Base-by-base conservation (phyloP, 1,139 yeast species). In the Debaryomyces nepalensis region DNA sequence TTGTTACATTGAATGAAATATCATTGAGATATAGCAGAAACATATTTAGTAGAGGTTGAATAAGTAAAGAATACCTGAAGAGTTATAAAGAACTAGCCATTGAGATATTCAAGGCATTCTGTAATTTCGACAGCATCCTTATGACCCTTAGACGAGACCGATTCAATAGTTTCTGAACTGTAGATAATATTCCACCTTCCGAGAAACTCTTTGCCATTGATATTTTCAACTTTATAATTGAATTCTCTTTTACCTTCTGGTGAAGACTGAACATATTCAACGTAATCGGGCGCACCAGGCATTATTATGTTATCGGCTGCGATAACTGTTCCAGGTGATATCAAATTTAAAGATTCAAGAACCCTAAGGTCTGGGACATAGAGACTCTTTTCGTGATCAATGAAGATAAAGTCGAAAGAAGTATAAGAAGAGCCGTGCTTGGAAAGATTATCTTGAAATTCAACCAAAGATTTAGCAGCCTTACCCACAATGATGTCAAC, bases 161-260 rank as follows among this genome's bases (percentile, higher is more conserved):
- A 50, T 10, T 46, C 47, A 5, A 55, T 45, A 11, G 67, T 57
- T 14, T 59, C 43, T 0, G 73, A 57, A 4, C 70, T 66, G 49
- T 76, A 76, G 19, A 69, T 36, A n/a, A 73, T 52, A 39, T 74
- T 69, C 79, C 79, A 74, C 39, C 70, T 59, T 0, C 80, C 80
- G 1, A 54, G 42, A 46, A 50, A 70, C 26, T 54, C 45, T 7
- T 44, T 43, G 5, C 73, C 75, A 37, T 59, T 62, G 4, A 53
- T 45, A 42, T 71, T 73, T 4, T 43, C 49, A 9, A 47, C 50
- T 1, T 40, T 41, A 4, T 45, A 41, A 42, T 69, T 71, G 50
- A 55, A 62, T 8, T 52, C 53, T 32, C 63, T 55, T 48, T 66
- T 68, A 44, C 63, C 67, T 42, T 65, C 61, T 1, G 78, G 78